Percentiles rank a stretch among this genome's conserved stretches.
Conservation (phyloP, 139 green algal species). For the Axilococcus clingmanii region DNA sequence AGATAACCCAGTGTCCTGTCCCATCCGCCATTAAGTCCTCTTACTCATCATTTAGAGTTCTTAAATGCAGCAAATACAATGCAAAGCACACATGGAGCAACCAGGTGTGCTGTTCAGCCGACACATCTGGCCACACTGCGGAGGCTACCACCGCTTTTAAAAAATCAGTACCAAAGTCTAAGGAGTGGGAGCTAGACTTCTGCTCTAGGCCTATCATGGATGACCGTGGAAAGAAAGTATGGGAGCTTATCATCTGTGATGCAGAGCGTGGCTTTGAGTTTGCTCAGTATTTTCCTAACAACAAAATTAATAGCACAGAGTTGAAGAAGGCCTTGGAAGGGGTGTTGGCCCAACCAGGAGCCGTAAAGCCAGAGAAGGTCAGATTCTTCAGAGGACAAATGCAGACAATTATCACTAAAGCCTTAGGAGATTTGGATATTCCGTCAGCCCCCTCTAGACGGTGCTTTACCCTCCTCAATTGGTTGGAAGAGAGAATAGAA, state of each 20-base stretch:
- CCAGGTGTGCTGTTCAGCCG: not conserved
- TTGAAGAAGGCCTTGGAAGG: slow-evolving; percentile 60
- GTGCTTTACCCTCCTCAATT: slow-evolving; percentile 75
- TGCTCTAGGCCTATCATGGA: slow-evolving; percentile 92
- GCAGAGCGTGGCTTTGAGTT: slow-evolving; percentile 74
- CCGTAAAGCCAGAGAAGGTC: slow-evolving; percentile 52
- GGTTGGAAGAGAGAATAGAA: slow-evolving; percentile 79
- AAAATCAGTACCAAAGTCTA: slow-evolving; percentile 7
- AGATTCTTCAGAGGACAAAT: slow-evolving; percentile 95
- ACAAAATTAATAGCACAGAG: slow-evolving; percentile 94
- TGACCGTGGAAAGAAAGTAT: slow-evolving; percentile 95
- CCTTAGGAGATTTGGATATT: slow-evolving; percentile 81
- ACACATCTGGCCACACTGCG: not conserved
- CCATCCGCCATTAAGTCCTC: too few relatives aligned
- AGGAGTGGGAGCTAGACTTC: slow-evolving; percentile 93
- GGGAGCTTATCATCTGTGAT: slow-evolving; percentile 93
- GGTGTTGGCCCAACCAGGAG: slow-evolving; percentile 59
- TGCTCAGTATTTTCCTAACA: slow-evolving; percentile 94
- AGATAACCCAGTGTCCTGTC: too few relatives aligned
- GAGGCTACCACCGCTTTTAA: not conserved
- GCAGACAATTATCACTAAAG: slow-evolving; percentile 95
- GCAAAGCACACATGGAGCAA: too few relatives aligned
- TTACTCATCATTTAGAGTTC: too few relatives aligned
- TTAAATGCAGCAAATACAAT: too few relatives aligned
- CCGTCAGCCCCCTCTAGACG: slow-evolving; percentile 78